phyloP scores from a whole-genome alignment of 2,329 filamentous ascomycete species.

The Penicillium sclerotigenum region DNA sequence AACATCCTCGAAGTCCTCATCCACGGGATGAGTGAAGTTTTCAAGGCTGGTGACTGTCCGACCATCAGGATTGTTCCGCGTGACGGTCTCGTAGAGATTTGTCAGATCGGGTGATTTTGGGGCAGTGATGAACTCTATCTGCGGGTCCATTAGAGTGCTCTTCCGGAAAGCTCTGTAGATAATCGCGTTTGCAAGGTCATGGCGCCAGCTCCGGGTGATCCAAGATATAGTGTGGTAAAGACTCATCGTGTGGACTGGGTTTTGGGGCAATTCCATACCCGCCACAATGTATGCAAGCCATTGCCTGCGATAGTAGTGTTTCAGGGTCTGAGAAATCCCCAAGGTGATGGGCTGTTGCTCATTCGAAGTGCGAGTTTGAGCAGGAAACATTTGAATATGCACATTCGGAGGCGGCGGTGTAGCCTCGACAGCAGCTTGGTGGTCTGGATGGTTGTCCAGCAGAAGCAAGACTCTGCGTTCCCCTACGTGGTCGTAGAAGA shows the following conservation, averaged over 20 bases:
- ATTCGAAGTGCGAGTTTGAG: not conserved
- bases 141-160: constrained; percentile 4
- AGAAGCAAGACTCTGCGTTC: constrained; percentile 16
- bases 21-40: constrained; percentile 1
- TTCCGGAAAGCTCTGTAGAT: constrained; percentile 11
- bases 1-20: not conserved
- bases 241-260: constrained; percentile 3
- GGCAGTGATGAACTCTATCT: not conserved
- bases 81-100: constrained; percentile 1
- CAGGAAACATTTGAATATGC: constrained; percentile 14
- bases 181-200: constrained; percentile 2
- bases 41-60: not conserved
- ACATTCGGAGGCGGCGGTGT: constrained; percentile 15
- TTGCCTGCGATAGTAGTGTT: constrained; percentile 10
- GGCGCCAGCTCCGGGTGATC: constrained; percentile 9
- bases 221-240: constrained; percentile 7
- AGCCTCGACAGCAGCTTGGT: constrained; percentile 8
- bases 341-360: constrained; percentile 13
- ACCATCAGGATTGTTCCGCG: not conserved
- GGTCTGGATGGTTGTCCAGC: constrained; percentile 17
- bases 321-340: constrained; percentile 11
- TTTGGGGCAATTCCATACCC: not conserved
- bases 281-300: constrained; percentile 2
- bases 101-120: constrained; percentile 3
- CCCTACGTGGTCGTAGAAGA: constrained; percentile 9